A percentile compares a stretch with the other conserved stretches of the same genome.
These are phyloP conservation scores for Senna siamea DNA, from an alignment of 306 rosid genomes.

Conservation along the genomic window DNA sequence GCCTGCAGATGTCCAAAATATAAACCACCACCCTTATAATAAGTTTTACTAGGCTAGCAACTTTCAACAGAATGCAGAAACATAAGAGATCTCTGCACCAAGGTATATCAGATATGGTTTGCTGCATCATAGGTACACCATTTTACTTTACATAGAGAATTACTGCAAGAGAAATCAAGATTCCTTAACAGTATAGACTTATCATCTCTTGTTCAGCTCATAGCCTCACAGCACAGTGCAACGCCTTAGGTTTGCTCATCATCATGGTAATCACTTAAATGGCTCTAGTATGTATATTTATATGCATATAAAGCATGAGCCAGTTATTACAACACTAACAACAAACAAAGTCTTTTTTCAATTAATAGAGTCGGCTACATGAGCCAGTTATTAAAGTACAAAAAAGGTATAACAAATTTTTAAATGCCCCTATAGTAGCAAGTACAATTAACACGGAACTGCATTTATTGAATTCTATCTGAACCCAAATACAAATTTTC, in stretches of 20 bases:
- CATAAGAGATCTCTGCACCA: background rate
- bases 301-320: background rate
- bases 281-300: background rate
- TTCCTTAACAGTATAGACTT: background rate
- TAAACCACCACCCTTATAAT: slow-evolving; percentile 3
- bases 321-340: too few species aligned
- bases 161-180: slow-evolving; percentile 21
- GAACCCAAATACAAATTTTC: slow-evolving; percentile 1
- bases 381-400: background rate
- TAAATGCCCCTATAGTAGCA: slow-evolving; percentile 3
- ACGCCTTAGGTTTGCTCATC: background rate
- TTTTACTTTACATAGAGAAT: background rate
- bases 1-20: slow-evolving; percentile 53
- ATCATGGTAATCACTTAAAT: background rate
- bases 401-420: background rate
- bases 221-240: slow-evolving; percentile 9
- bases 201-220: slow-evolving; percentile 2
- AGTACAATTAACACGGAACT: background rate
- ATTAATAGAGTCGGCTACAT: too few species aligned
- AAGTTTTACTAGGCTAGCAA: background rate
- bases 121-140: background rate
- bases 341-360: too few species aligned
- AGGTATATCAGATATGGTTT: background rate
- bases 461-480: background rate
- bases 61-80: background rate